Percentiles rank a stretch among this genome's conserved stretches.
These are phyloP conservation scores for Echinochloa phyllopogon DNA, from an alignment of 176 grass and related monocot genomes.

Conservation along the genomic window DNA sequence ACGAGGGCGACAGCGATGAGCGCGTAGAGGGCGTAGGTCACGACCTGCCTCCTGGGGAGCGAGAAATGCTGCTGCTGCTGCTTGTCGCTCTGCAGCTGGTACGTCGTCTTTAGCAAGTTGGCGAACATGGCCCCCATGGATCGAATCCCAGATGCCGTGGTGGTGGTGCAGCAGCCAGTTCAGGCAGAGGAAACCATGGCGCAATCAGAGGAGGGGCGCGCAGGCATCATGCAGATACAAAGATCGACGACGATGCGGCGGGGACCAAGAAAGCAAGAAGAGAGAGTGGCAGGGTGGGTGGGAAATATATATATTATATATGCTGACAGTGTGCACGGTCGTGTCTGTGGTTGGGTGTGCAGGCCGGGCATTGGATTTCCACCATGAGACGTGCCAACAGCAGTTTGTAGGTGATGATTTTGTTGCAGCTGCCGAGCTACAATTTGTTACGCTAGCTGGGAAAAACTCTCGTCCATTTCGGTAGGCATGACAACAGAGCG, in stretches of 20 bases:
- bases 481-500: neutral
- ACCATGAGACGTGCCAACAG: neutral
- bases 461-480: neutral
- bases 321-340: neutral
- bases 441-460: neutral
- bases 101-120: constrained; percentile 26
- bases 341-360: neutral
- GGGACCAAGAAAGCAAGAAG: neutral
- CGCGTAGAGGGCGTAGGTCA: constrained; percentile 55
- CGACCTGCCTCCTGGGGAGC: constrained; percentile 44
- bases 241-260: neutral
- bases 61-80: neutral
- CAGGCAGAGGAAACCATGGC: neutral
- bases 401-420: neutral
- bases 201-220: neutral
- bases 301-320: neutral
- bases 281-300: neutral
- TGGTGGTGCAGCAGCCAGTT: neutral
- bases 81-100: constrained; percentile 18
- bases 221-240: neutral
- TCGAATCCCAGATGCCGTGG: neutral
- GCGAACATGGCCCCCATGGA: constrained; percentile 32
- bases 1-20: constrained; percentile 63
- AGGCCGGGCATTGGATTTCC: neutral
- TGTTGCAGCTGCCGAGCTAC: neutral